phyloP scores from a whole-genome alignment of 306 rosid genomes.

The Ormosia semicastrata region DNA sequence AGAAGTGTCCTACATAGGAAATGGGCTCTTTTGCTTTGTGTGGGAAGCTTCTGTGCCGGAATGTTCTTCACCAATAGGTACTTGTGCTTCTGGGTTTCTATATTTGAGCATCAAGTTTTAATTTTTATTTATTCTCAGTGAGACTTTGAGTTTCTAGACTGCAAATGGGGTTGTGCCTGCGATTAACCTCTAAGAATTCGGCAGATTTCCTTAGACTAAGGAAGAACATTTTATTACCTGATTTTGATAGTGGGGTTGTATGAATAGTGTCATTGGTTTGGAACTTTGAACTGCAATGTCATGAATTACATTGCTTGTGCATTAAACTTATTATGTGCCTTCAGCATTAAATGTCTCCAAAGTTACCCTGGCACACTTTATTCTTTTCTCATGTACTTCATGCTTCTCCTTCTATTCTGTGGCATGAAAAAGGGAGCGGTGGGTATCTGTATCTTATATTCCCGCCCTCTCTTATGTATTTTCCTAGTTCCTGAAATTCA shows the following conservation, averaged over 20 bases:
- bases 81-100: slow-evolving; percentile 32
- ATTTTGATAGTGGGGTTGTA: background rate
- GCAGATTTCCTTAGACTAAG: slow-evolving; percentile 8
- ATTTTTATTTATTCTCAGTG: background rate
- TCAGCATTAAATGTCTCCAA: slow-evolving; percentile 1
- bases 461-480: background rate
- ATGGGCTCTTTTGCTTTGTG: slow-evolving; percentile 68
- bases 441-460: background rate
- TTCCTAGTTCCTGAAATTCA: background rate
- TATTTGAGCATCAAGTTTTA: slow-evolving; percentile 19
- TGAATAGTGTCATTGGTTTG: slow-evolving; percentile 12
- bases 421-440: background rate
- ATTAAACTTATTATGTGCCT: background rate
- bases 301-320: background rate
- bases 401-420: background rate
- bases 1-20: slow-evolving; percentile 56
- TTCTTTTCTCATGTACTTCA: background rate
- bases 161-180: slow-evolving; percentile 10
- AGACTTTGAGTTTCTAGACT: slow-evolving; percentile 8
- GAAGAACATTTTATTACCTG: background rate
- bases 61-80: slow-evolving; percentile 80
- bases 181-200: background rate
- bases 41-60: slow-evolving; percentile 86
- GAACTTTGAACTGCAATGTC: background rate
- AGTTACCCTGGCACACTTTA: background rate